phyloP scores from a whole-genome alignment of 176 grass and related monocot species.

The Bonia amplexicaulis region DNA sequence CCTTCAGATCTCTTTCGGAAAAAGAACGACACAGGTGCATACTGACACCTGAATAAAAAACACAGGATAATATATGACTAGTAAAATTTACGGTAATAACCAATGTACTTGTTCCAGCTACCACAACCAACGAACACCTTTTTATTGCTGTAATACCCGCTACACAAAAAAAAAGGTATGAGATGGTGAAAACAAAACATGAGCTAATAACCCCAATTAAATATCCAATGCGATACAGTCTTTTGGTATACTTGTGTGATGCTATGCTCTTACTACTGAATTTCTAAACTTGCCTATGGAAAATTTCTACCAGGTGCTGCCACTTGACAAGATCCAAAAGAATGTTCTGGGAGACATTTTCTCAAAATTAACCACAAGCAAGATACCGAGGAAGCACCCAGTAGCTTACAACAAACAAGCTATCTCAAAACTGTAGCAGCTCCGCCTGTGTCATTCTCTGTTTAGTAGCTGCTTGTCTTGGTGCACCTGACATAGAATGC shows the following conservation, averaged over 20 bases:
- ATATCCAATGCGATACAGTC: neutral
- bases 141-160: neutral
- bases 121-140: neutral
- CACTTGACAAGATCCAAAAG: constrained; percentile 31
- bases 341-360: constrained; percentile 15
- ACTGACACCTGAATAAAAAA: neutral
- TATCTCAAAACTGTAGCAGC: constrained; percentile 50
- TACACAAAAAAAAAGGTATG: neutral
- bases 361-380: constrained; percentile 30
- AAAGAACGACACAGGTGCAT: neutral
- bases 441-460: neutral
- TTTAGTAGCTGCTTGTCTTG: constrained; percentile 8
- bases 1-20: neutral
- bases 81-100: neutral
- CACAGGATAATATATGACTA: neutral
- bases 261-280: constrained; percentile 1
- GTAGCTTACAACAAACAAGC: neutral
- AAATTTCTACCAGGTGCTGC: constrained; percentile 37
- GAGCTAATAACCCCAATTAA: neutral
- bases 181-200: neutral
- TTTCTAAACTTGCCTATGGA: constrained; percentile 25
- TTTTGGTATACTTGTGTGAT: constrained; percentile 29
- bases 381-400: constrained; percentile 33
- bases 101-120: neutral
- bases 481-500: constrained; percentile 25